Percentiles rank a stretch among this genome's conserved stretches.
phyloP scores from a whole-genome alignment of 2,329 filamentous ascomycete genomes.

The Pseudopithomyces maydicus region DNA sequence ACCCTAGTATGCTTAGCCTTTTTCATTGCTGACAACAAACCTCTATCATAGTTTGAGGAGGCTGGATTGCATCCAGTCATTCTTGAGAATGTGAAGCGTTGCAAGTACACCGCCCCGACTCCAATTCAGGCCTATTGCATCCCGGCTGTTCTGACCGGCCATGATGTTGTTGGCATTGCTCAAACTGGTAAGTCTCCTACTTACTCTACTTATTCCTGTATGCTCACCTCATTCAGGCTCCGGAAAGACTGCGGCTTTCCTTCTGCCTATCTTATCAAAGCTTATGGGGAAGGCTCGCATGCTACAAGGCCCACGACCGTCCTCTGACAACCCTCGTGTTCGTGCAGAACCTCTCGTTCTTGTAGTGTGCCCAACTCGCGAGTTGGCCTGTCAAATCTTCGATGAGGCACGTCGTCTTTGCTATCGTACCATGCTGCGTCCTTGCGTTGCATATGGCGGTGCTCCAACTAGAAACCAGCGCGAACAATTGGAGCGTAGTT shows the following conservation, averaged over 20 bases:
- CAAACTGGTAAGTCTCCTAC: slow-evolving; percentile 77
- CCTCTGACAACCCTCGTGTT: slow-evolving; percentile 62
- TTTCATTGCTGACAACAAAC: background rate
- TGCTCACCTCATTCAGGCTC: slow-evolving; percentile 66
- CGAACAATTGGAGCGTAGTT: slow-evolving; percentile 77
- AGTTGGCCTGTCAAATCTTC: slow-evolving; percentile 93
- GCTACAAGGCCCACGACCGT: slow-evolving; percentile 77
- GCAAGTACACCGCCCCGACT: slow-evolving; percentile 74
- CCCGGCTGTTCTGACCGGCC: slow-evolving; percentile 74
- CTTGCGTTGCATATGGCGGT: slow-evolving; percentile 88
- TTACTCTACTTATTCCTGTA: background rate
- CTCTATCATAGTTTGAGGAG: slow-evolving; percentile 65
- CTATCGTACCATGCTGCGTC: slow-evolving; percentile 92
- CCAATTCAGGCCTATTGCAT: slow-evolving; percentile 87
- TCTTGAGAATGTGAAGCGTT: slow-evolving; percentile 74
- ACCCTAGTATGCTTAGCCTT: background rate
- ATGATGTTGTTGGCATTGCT: slow-evolving; percentile 86
- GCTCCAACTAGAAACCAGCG: slow-evolving; percentile 72
- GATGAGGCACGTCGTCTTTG: slow-evolving; percentile 91
- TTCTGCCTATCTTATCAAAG: slow-evolving; percentile 86
- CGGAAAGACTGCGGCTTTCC: slow-evolving; percentile 92
- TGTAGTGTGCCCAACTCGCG: slow-evolving; percentile 83
- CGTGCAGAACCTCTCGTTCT: slow-evolving; percentile 87
- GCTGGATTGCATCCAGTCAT: slow-evolving; percentile 87
- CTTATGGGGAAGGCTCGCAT: slow-evolving; percentile 96